Percentiles rank a stretch among this genome's conserved stretches.
Evolutionary conservation across 441 rosid genomes (phyloP).

Genomic region (Pelargonium hybrid): DNA sequence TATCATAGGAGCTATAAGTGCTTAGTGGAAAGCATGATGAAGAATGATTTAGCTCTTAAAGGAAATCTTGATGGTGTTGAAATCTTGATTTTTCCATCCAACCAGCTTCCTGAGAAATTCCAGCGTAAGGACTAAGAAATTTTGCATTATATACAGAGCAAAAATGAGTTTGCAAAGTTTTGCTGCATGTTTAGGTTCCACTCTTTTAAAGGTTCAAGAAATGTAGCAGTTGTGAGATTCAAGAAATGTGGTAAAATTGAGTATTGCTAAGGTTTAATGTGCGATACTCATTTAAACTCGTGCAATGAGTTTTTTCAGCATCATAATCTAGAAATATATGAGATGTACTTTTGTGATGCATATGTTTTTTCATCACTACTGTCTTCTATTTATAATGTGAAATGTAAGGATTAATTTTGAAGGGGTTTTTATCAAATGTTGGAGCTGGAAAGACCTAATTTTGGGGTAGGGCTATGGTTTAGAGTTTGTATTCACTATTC

Average conservation of each 20-base stretch:
- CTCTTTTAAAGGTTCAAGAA: background rate
- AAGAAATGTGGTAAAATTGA: no score
- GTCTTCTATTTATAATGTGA: background rate
- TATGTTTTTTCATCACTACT: background rate
- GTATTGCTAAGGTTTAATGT: background rate
- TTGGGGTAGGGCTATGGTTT: no score
- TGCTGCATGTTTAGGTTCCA: background rate
- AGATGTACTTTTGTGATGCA: background rate
- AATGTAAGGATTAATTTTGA: no score
- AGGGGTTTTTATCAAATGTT: no score
- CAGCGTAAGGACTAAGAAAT: conserved; percentile 50
- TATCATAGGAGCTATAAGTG: conserved; percentile 66
- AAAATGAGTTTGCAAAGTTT: background rate
- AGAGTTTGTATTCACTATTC: no score
- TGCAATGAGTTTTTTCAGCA: background rate
- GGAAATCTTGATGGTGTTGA: conserved; percentile 67
- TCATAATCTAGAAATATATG: background rate
- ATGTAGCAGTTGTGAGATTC: background rate
- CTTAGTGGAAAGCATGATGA: conserved; percentile 70
- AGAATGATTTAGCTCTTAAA: conserved; percentile 75
- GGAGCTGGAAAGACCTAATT: no score
- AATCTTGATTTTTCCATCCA: conserved; percentile 78
- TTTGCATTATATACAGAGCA: no score
- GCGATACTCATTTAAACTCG: background rate
- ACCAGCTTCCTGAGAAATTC: conserved; percentile 68